Evolutionary conservation across 441 rosid species (phyloP).

Genomic region (Lepidium campestre): DNA sequence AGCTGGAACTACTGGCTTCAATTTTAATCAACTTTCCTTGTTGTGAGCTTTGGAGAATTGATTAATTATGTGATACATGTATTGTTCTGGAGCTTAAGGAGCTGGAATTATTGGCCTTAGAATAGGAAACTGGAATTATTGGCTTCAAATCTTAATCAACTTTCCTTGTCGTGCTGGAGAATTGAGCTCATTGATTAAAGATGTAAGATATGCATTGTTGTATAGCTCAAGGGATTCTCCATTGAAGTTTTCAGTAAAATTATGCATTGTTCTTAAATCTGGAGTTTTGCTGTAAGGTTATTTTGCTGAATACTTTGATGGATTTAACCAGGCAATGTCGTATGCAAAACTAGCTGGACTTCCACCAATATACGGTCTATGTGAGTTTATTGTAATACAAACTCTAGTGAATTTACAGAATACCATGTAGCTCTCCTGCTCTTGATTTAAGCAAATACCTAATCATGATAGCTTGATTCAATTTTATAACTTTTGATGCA

Average conservation of each 20-base stretch:
- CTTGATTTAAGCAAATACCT: not conserved
- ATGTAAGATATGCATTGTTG: not conserved
- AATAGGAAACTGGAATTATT: no score
- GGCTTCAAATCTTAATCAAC: no score
- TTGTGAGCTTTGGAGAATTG: not conserved
- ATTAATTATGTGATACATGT: not conserved
- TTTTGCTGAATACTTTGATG: not conserved
- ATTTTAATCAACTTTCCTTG: not conserved
- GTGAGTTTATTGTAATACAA: constrained; percentile 41
- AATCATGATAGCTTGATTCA: not conserved
- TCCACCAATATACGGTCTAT: constrained; percentile 81
- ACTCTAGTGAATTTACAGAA: not conserved
- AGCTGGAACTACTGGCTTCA: not conserved
- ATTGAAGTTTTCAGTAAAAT: not conserved
- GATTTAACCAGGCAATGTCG: constrained; percentile 83
- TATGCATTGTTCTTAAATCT: not conserved
- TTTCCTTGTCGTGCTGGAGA: no score
- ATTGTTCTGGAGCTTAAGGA: not conserved
- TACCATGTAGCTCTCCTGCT: not conserved
- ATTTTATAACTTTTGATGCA: not conserved
- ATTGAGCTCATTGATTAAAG: no score
- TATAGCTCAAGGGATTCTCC: not conserved
- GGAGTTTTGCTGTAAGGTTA: constrained; percentile 1
- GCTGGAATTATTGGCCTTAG: no score
- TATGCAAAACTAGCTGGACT: constrained; percentile 96